These are phyloP conservation scores for Fonsecaea nubica DNA, from an alignment of 2,329 filamentous ascomycete species.

Conservation along the genomic window DNA sequence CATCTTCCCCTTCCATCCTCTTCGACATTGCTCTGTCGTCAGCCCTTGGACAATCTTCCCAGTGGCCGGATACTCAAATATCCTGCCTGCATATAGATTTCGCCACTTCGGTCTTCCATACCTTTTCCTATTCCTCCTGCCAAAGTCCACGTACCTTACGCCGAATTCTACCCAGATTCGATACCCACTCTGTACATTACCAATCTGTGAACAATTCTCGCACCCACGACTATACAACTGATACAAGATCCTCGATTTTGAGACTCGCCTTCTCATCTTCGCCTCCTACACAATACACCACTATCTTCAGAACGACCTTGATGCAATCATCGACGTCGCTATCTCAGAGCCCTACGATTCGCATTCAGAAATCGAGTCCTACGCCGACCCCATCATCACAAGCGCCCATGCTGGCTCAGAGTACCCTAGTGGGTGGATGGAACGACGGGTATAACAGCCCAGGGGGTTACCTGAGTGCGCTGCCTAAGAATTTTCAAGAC, in stretches of 20 bases:
- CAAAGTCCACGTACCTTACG: constrained; percentile 25
- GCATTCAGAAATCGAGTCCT: constrained; percentile 37
- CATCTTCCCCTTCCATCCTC: constrained; percentile 27
- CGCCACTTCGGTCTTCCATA: constrained; percentile 27
- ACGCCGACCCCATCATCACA: constrained; percentile 30
- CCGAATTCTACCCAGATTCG: constrained; percentile 18
- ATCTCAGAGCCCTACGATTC: constrained; percentile 33
- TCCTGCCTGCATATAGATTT: constrained; percentile 32
- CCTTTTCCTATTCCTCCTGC: constrained; percentile 22
- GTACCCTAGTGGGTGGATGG: constrained; percentile 37
- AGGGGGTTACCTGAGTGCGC: constrained; percentile 36
- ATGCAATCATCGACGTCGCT: constrained; percentile 32
- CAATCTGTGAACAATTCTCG: constrained; percentile 20
- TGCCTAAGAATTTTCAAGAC: constrained; percentile 39
- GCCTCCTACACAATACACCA: constrained; percentile 23
- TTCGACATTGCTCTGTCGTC: constrained; percentile 31
- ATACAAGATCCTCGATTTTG: constrained; percentile 7
- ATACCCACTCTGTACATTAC: constrained; percentile 27
- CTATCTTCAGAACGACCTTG: constrained; percentile 21
- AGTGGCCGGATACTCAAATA: constrained; percentile 28
- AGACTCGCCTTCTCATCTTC: constrained; percentile 21
- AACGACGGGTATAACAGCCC: constrained; percentile 34
- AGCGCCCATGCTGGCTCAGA: constrained; percentile 37
- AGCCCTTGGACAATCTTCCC: constrained; percentile 13
- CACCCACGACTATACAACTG: constrained; percentile 30